Conservation (phyloP, 2,329 filamentous ascomycete genomes). For the Cladosporium halotolerans region DNA sequence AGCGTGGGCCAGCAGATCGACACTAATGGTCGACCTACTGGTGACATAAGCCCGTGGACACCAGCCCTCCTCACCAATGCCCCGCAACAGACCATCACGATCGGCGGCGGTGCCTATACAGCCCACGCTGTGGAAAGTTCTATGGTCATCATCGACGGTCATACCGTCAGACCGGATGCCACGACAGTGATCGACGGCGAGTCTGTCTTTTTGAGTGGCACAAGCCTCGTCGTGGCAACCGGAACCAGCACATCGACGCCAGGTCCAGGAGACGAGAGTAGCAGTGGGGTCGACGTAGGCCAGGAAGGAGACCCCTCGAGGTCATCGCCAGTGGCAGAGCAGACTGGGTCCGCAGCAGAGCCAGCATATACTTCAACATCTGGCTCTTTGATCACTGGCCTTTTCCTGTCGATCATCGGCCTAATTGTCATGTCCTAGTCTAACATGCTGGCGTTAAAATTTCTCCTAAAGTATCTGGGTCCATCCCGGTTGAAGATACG, state of each 20-base stretch:
- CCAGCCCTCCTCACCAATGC: background rate
- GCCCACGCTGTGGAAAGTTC: background rate
- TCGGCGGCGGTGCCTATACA: conserved; percentile 1
- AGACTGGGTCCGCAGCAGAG: background rate
- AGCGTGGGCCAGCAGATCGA: background rate
- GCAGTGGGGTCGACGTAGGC: background rate
- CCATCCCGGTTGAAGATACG: no score
- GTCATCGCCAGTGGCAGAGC: background rate
- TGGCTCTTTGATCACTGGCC: no score
- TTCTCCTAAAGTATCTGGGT: no score
- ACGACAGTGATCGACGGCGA: conserved; percentile 1
- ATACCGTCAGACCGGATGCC: background rate
- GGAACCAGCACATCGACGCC: background rate
- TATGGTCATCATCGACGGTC: background rate
- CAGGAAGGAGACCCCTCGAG: background rate
- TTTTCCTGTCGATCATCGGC: no score
- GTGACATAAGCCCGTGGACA: background rate
- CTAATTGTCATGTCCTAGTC: no score
- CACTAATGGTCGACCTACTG: background rate
- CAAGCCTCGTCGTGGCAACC: background rate
- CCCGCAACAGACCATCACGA: background rate
- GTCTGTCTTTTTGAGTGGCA: background rate
- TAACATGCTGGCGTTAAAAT: no score
- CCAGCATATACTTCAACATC: no score
- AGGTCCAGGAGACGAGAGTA: background rate